phyloP scores from a whole-genome alignment of 371 early-diverging fungal genomes.

The Mucor circinelloides region DNA sequence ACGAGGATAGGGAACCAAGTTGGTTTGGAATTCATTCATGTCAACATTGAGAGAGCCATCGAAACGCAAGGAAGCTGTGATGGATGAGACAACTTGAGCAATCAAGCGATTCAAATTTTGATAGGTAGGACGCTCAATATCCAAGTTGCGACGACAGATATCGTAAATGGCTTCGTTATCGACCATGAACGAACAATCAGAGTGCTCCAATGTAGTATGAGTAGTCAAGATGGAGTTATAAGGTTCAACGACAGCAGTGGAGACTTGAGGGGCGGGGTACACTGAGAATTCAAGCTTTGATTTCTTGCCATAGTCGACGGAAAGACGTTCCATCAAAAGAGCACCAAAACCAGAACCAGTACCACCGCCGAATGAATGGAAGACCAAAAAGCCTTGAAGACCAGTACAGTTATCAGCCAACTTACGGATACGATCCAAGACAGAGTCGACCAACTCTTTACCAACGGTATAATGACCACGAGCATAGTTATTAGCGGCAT shows the following conservation, averaged over 20 bases:
- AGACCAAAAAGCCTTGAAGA: conserved; percentile 96
- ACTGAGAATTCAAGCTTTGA: conserved; percentile 98
- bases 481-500: conserved; percentile 99
- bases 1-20: conserved; percentile 96
- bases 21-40: conserved; percentile 95
- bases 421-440: conserved; percentile 97
- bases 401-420: conserved; percentile 98
- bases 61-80: conserved; percentile 99
- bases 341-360: conserved; percentile 99
- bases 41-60: conserved; percentile 96
- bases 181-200: conserved; percentile 99
- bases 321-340: conserved; percentile 94
- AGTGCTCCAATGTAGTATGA: conserved; percentile 98
- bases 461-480: conserved; percentile 99
- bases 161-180: conserved; percentile 99
- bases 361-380: conserved; percentile 99
- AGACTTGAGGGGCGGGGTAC: conserved; percentile 98
- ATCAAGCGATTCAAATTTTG: conserved; percentile 97
- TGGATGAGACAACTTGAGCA: conserved; percentile 99
- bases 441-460: conserved; percentile 96
- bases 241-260: conserved; percentile 98
- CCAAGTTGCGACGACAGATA: conserved; percentile 97
- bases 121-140: conserved; percentile 97
- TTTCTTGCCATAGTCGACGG: conserved; percentile 97
- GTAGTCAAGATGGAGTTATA: conserved; percentile 99